Percentiles rank a stretch among this genome's conserved stretches.
Conservation (phyloP, 176 grass and related monocot genomes). For the Oryza brachyantha region DNA sequence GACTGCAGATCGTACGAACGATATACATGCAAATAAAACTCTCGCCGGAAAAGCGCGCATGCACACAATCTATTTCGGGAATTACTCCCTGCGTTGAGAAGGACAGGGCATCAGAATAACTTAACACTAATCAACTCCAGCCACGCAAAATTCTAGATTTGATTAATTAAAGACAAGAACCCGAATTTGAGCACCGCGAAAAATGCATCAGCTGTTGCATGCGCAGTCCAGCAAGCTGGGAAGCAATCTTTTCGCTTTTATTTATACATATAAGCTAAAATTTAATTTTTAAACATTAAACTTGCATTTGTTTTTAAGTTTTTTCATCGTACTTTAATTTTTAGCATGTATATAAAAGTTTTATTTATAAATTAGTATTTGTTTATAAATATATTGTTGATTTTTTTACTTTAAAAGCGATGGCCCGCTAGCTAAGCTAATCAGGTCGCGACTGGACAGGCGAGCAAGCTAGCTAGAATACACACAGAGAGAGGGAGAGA, state of each 20-base stretch:
- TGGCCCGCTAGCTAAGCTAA: neutral
- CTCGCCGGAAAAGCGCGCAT: neutral
- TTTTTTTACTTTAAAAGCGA: too few species aligned
- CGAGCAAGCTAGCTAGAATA: neutral
- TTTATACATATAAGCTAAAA: too few species aligned
- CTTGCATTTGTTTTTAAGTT: too few species aligned
- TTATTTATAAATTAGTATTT: too few species aligned
- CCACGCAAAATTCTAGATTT: conserved; percentile 8
- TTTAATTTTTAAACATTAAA: too few species aligned
- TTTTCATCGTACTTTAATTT: too few species aligned
- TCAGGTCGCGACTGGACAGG: neutral
- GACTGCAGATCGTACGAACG: neutral
- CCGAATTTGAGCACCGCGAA: neutral
- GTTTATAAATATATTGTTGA: too few species aligned
- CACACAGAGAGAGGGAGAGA: too few species aligned
- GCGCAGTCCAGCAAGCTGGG: too few species aligned
- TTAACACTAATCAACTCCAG: neutral
- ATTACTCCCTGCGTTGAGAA: neutral
- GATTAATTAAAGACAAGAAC: neutral
- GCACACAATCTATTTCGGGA: neutral
- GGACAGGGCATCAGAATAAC: neutral
- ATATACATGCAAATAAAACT: neutral
- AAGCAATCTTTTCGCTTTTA: too few species aligned
- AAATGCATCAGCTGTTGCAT: neutral
- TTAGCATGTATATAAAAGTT: too few species aligned